Conservation (phyloP, 805 yeast species). For the Cyberlindnera xylosilytica region DNA sequence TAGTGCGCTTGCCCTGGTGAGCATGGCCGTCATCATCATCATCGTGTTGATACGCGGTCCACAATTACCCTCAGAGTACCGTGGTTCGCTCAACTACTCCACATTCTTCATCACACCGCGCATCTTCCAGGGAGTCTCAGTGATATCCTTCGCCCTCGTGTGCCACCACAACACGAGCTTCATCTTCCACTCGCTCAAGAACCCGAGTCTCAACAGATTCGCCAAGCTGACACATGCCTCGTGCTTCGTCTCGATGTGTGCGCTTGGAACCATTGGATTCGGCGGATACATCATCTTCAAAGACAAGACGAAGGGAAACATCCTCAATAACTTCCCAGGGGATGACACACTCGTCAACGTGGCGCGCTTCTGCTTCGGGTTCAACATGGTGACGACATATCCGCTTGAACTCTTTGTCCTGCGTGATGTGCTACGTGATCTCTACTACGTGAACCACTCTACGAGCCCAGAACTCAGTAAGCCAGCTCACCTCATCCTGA, state of each 20-base stretch:
- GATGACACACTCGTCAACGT: constrained; percentile 74
- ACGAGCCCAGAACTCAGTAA: constrained; percentile 40
- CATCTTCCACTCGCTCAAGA: constrained; percentile 77
- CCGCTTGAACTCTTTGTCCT: constrained; percentile 91
- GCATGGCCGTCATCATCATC: constrained; percentile 76
- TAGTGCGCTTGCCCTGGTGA: constrained; percentile 77
- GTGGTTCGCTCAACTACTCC: constrained; percentile 43
- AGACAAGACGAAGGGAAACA: constrained; percentile 77
- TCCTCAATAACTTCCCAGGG: constrained; percentile 80
- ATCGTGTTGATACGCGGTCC: constrained; percentile 79
- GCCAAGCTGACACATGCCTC: constrained; percentile 78
- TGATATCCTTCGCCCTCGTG: constrained; percentile 90
- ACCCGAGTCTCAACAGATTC: constrained; percentile 74
- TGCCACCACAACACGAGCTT: constrained; percentile 94
- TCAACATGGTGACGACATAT: constrained; percentile 88
- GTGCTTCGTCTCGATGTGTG: constrained; percentile 75
- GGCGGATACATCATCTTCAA: constrained; percentile 77
- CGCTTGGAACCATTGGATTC: constrained; percentile 74
- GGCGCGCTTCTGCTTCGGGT: constrained; percentile 87
- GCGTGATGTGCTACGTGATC: constrained; percentile 78
- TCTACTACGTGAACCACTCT: constrained; percentile 37
- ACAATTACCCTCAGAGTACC: constrained; percentile 41
- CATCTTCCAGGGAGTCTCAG: constrained; percentile 88
- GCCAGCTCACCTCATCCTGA: constrained; percentile 57
- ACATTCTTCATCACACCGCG: constrained; percentile 56